Evolutionary conservation across 75 land plant genomes (phyloP).

Genomic region (Pinus taeda): DNA sequence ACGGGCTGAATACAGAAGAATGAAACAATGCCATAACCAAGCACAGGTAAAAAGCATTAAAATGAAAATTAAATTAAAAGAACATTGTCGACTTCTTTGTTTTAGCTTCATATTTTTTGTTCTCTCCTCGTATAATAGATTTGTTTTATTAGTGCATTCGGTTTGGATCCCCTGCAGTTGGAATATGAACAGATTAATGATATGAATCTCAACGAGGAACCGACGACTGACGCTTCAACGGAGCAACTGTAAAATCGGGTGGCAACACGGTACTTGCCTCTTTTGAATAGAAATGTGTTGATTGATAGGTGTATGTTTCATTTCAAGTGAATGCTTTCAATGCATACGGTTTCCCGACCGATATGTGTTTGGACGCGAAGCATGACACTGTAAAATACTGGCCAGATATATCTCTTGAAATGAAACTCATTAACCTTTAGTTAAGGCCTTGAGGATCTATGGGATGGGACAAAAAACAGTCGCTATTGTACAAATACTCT

Average conservation of each 20-base stretch:
- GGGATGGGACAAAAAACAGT: background rate
- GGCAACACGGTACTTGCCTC: background rate
- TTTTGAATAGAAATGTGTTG: background rate
- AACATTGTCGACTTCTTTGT: too few species aligned
- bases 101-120: too few species aligned
- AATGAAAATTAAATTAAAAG: too few species aligned
- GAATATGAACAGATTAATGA: background rate
- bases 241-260: background rate
- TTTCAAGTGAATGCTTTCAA: background rate
- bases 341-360: background rate
- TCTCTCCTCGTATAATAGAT: too few species aligned
- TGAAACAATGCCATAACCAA: slow-evolving; percentile 24
- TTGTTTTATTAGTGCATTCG: background rate
- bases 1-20: slow-evolving; percentile 59
- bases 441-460: background rate
- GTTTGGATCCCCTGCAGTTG: slow-evolving; percentile 9
- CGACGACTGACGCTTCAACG: background rate
- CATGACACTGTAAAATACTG: background rate
- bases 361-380: background rate
- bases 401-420: too few species aligned
- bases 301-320: background rate
- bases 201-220: background rate
- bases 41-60: too few species aligned
- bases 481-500: background rate
- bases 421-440: too few species aligned